Conservation (phyloP, 768 basidiomycete species). For the Sporobolomyces phaffii region DNA sequence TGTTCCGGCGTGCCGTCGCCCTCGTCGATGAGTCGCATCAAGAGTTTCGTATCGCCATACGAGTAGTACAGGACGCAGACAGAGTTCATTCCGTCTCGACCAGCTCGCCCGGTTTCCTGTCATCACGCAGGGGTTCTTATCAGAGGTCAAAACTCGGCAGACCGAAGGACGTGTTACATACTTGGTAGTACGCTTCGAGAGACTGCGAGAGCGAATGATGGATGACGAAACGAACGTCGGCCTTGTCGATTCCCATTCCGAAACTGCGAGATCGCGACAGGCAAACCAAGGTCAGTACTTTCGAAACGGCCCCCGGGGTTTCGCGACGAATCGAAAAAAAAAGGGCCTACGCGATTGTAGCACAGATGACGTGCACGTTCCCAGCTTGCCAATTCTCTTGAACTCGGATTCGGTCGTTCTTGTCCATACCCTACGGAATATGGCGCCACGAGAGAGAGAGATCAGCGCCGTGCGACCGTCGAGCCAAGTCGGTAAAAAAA, state of each 20-base stretch:
- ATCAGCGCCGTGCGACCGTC: neutral
- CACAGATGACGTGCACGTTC: slow-evolving; percentile 73
- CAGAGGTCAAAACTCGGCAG: too few relatives aligned
- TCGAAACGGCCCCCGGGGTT: neutral
- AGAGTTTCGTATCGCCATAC: slow-evolving; percentile 51
- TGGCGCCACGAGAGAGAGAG: neutral
- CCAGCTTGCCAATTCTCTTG: slow-evolving; percentile 71
- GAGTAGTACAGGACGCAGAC: slow-evolving; percentile 77
- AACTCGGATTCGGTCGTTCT: slow-evolving; percentile 58
- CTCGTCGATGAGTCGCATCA: slow-evolving; percentile 44
- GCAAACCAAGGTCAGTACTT: neutral
- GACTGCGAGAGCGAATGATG: slow-evolving; percentile 70
- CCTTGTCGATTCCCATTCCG: slow-evolving; percentile 93
- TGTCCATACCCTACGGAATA: slow-evolving; percentile 50
- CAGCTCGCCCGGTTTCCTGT: slow-evolving; percentile 95
- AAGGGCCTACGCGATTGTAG: slow-evolving; percentile 60
- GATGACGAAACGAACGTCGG: slow-evolving; percentile 77
- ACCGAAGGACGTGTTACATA: too few relatives aligned
- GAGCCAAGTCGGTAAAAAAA: neutral
- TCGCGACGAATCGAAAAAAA: neutral
- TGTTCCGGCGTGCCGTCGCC: slow-evolving; percentile 53
- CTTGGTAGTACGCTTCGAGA: slow-evolving; percentile 69
- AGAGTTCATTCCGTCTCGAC: slow-evolving; percentile 76
- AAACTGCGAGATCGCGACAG: slow-evolving; percentile 54
- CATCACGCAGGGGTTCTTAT: too few relatives aligned